Base-by-base conservation (phyloP, 2,329 filamentous ascomycete species). In the Phaeophleospora eucalypticola region DNA sequence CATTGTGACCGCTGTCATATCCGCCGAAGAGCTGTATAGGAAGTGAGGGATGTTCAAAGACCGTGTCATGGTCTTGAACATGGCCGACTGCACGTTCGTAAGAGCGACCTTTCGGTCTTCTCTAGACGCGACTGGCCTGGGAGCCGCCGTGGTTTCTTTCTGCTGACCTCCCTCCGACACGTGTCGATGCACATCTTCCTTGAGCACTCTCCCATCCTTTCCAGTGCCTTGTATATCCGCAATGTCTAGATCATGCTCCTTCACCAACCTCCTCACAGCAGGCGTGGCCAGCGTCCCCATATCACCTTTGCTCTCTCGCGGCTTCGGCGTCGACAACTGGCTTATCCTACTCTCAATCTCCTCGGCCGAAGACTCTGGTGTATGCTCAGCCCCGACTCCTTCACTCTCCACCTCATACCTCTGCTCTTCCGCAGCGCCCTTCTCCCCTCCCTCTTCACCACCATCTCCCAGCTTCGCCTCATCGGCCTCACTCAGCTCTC, bases 51-150 rank as follows among this genome's bases (percentile, higher is more conserved):
- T 97, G 41, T 71, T 81, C 53, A 98, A 78, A 2, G 91, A 96
- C 48, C 83, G 83, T 12, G 91, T 96, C 93, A 98, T 98, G 50
- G 83, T 80, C 73, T 94, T 96, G 82, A 95, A 97, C 93, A 98
- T 98, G 64, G 89, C 86, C 32, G 80, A 77, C 71, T 97, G 91
- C 12, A 87, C 86, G 32, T 83, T 84, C 10, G 87, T 87, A 51
- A 98, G 74, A 47, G 80, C 73, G 24, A 84, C 76, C 2, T 75
- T 69, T 7, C 82, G 86, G 68, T 97, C 93, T 44, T 75, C 71
- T 12, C 67, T 57, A 27, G 69, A 62, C 36, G 61, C 51, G 10
- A 57, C 45, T 7, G 69, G 59, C 17, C 66, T 58, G 51, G 67
- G 56, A 40, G 65, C 41, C 24, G 16, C 41, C 16, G 67, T 43